Base-by-base conservation (phyloP, 768 basidiomycete genomes). In the Ramaria sp. region DNA sequence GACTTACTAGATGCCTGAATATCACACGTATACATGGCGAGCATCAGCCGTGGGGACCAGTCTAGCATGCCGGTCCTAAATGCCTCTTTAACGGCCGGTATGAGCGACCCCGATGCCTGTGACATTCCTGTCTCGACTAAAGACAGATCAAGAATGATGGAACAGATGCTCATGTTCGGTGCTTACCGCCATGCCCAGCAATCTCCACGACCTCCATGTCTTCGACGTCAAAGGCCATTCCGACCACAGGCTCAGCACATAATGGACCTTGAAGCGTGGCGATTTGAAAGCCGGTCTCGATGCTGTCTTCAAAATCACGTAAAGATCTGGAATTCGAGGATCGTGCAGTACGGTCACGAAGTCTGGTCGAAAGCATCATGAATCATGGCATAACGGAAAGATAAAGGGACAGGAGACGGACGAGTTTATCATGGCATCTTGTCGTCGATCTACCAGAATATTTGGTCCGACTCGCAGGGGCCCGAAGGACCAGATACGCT, bases 21-120 rank as follows among this genome's bases (percentile, higher is more conserved):
- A 63, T 98, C 94, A 67, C 95, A 99, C 12, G 87, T 85, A 67
- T 99, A 99, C 92, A 98, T 98, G 0, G 96, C 96, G 60, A 99
- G 72, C 82, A 94, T 89, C 60, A 99, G 76, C 55, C 96, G 76
- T 13, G 96, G 96, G 1, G 94, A 97, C 96, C 96, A 99, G 67
- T 98, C 96, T 43, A 98, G 71, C 55, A 99, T 66, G 0, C 88
- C 93, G 59, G 82, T 85, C 56, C 88, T 79, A 65, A 93, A 98
- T 0, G 90, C 84, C 61, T 99, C 96, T 66, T 85, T 80, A 38
- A 90, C 82, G 3, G 83, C 78, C 3, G 96, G 88, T 58, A 95
- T 92, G 45, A 96, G 72, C 2, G 93, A 93, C 13, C 96, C 96
- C 1, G 86, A 83, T 24, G 93, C 80, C 63, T 94, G 93, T 0